A percentile compares a stretch with the other conserved stretches of the same genome.
Conservation (phyloP, 208 protist species). For the Trypanosoma vivax region DNA sequence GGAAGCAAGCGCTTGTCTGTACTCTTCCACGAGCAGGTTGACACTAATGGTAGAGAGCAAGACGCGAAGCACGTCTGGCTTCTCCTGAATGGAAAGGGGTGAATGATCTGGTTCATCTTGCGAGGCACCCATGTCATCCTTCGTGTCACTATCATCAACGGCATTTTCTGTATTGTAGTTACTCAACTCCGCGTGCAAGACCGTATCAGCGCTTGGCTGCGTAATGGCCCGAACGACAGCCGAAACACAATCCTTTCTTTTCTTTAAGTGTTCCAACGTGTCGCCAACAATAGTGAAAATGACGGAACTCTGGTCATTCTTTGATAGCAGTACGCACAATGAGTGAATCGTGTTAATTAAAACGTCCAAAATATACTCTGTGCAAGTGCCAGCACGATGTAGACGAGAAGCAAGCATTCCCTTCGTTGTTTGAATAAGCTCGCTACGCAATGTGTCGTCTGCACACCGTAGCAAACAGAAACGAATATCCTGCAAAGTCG, state of each 20-base stretch:
- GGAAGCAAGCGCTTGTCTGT: slow-evolving; percentile 56
- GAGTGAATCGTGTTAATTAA: slow-evolving; percentile 73
- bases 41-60: slow-evolving; percentile 69
- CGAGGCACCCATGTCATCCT: slow-evolving; percentile 4
- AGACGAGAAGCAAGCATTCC: slow-evolving; percentile 62
- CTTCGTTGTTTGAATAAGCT: slow-evolving; percentile 52
- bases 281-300: slow-evolving; percentile 68
- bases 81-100: slow-evolving; percentile 20
- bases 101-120: slow-evolving; percentile 2
- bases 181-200: slow-evolving; percentile 21
- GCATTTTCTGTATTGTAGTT: slow-evolving; percentile 4
- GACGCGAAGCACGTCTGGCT: slow-evolving; percentile 70
- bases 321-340: slow-evolving; percentile 63
- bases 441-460: slow-evolving; percentile 40
- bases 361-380: slow-evolving; percentile 80
- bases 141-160: slow-evolving; percentile 10
- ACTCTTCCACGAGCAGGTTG: slow-evolving; percentile 61
- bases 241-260: slow-evolving; percentile 68
- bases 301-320: slow-evolving; percentile 69
- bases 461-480: slow-evolving; percentile 54
- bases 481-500: slow-evolving; percentile 69
- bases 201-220: slow-evolving; percentile 42
- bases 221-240: slow-evolving; percentile 78
- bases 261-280: slow-evolving; percentile 72
- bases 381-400: slow-evolving; percentile 77